These are phyloP conservation scores for Fusarium albidum DNA, from an alignment of 2,329 filamentous ascomycete species.

Conservation along the genomic window DNA sequence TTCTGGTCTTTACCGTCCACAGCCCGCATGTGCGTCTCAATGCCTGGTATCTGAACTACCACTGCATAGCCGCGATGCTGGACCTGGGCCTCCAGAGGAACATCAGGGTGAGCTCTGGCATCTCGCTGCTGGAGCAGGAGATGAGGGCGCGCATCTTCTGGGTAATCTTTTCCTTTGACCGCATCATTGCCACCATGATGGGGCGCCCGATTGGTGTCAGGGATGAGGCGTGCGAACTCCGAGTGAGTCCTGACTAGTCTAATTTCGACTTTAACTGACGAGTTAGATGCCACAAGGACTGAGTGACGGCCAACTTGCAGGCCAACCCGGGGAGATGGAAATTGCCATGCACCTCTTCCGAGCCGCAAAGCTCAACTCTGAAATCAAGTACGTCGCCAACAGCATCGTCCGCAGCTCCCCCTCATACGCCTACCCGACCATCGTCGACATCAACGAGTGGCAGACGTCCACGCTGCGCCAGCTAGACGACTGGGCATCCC, in stretches of 20 bases:
- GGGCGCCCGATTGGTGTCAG: slow-evolving; percentile 62
- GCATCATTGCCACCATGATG: slow-evolving; percentile 63
- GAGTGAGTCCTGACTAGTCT: slow-evolving; percentile 44
- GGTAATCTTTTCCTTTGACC: slow-evolving; percentile 61
- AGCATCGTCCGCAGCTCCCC: slow-evolving; percentile 58
- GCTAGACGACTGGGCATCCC: slow-evolving; percentile 50
- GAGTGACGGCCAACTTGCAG: slow-evolving; percentile 29
- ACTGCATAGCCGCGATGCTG: slow-evolving; percentile 59
- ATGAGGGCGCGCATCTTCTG: slow-evolving; percentile 65
- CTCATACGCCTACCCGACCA: slow-evolving; percentile 56
- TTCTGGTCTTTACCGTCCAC: slow-evolving; percentile 59
- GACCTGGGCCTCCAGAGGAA: slow-evolving; percentile 62
- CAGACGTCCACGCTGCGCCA: slow-evolving; percentile 51
- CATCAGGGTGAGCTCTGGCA: slow-evolving; percentile 50
- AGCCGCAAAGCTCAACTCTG: slow-evolving; percentile 58
- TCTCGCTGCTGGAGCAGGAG: slow-evolving; percentile 59
- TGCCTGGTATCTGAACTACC: slow-evolving; percentile 64
- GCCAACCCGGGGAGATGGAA: slow-evolving; percentile 47
- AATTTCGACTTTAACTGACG: slow-evolving; percentile 8
- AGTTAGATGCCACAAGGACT: slow-evolving; percentile 42
- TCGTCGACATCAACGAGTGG: slow-evolving; percentile 56
- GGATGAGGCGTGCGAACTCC: slow-evolving; percentile 62
- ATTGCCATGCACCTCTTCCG: slow-evolving; percentile 59
- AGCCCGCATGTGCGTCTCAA: slow-evolving; percentile 58
- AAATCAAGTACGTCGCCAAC: slow-evolving; percentile 65